Base-by-base conservation (phyloP, 208 protist genomes). In the Acanthamoeba culbertsoni region DNA sequence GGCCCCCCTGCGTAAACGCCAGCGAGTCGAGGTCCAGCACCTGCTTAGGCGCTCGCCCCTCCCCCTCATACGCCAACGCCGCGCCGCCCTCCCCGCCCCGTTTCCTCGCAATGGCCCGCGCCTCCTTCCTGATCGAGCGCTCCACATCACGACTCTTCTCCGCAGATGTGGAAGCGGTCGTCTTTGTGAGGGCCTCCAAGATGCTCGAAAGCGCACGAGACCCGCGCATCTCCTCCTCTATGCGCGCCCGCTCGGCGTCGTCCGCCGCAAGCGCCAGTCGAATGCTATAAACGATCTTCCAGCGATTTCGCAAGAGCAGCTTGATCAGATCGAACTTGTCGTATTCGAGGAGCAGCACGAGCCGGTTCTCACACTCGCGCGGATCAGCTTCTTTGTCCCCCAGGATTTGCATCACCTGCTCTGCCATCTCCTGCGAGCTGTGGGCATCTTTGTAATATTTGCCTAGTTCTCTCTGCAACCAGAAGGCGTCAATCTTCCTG, bases 241-340 rank as follows among this genome's bases (percentile, higher is more conserved):
- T 96, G 37, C 48, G 65, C 20, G 93, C 28, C 46, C 93, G 71
- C 90, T 98, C 97, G 59, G 23, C 79, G 37, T 97, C 94, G 77
- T 96, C 92, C 59, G 93, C 94, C 65, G 97, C 65, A 18, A 95
- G 94, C n/a, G 79, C 94, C 42, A 97, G 94, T 20, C 82, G 93
- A 26, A 94, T 98, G 93, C 95, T 97, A 86, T 96, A 98, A 48
- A 97, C 45, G 46, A 98, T 94, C 45, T 92, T 37, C 62, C 68
- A 94, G 35, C 97, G 79, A 93, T 98, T 98, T 23, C 94, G 94
- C 33, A 97, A 82, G 26, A 98, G 79, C 48, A 97, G 42, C 93
- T 98, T 97, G 59, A 99, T 97, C 73, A 99, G 96, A 37, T 98
- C 97, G 79, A 99, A 98, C 93, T 98, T 97, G 45, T 98, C 94